These are phyloP conservation scores for Pestalotiopsis sp. DNA, from an alignment of 2,329 filamentous ascomycete genomes.

Conservation along the genomic window DNA sequence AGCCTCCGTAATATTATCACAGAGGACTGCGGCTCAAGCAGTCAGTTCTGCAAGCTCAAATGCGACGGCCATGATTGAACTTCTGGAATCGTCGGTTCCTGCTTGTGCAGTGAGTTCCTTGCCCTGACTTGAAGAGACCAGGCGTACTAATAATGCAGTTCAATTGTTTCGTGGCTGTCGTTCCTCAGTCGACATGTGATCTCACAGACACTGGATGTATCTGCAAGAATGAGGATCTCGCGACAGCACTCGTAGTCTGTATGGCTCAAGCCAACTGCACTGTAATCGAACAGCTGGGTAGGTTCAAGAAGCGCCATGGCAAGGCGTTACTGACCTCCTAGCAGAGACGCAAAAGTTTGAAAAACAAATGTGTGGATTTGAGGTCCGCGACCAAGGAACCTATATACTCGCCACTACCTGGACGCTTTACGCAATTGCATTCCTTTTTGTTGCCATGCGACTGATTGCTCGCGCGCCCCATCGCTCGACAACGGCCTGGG, in stretches of 20 bases:
- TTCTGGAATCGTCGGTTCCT: not conserved
- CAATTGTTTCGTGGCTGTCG: not conserved
- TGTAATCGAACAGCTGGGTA: not conserved
- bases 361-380: not conserved
- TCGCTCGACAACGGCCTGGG: not conserved
- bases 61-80: not conserved
- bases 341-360: not conserved
- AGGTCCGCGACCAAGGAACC: not conserved
- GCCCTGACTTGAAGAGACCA: not conserved
- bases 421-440: not conserved
- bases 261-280: not conserved
- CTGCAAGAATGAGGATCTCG: not conserved
- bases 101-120: not conserved
- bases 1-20: not conserved
- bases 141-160: not conserved
- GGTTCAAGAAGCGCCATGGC: not conserved
- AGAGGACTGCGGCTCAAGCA: not conserved
- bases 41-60: not conserved
- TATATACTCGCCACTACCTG: not conserved
- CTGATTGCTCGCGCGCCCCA: not conserved
- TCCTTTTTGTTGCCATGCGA: not conserved
- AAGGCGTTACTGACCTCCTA: not conserved
- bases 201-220: conserved; percentile 1
- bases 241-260: not conserved
- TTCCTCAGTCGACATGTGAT: conserved; percentile 1